Percentiles rank a stretch among this genome's conserved stretches.
Evolutionary conservation across 768 basidiomycete species (phyloP).

Genomic region (Russula virescens): DNA sequence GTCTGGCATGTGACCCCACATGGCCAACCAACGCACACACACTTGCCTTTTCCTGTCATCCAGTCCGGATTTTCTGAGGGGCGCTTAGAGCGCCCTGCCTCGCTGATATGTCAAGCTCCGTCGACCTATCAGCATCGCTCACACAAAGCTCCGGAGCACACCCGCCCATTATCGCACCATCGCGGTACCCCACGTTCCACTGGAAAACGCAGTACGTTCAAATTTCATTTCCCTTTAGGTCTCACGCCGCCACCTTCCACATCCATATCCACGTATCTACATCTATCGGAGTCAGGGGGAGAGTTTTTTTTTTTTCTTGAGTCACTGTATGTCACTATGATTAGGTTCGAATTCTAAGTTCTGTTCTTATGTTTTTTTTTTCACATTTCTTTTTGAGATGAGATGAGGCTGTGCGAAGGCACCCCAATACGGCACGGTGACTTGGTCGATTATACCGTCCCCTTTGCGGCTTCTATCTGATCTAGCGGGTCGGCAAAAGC

Average conservation of each 20-base stretch:
- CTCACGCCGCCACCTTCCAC: too few species aligned
- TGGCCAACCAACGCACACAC: background rate
- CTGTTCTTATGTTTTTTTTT: too few species aligned
- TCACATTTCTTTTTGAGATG: too few species aligned
- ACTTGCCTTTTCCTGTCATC: conserved; percentile 4
- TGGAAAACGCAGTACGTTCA: background rate
- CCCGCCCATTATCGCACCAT: background rate
- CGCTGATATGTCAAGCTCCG: conserved; percentile 1
- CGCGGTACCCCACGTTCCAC: conserved; percentile 8
- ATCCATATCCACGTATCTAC: too few species aligned
- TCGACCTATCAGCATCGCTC: background rate
- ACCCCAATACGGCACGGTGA: background rate
- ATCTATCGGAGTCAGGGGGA: background rate
- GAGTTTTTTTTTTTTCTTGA: too few species aligned
- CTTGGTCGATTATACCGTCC: background rate
- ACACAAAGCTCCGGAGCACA: conserved; percentile 13
- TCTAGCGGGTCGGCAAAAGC: background rate
- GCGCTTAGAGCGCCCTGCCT: background rate
- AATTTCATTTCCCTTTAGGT: too few species aligned
- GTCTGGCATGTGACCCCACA: conserved; percentile 1
- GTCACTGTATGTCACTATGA: too few species aligned
- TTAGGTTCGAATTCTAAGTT: background rate
- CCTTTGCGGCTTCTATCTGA: background rate
- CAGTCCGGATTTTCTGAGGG: background rate
- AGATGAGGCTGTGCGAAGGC: conserved; percentile 5